Evolutionary conservation across 352 stramenopile species (phyloP).

Genomic region (Phytophthora fragariaefolia): DNA sequence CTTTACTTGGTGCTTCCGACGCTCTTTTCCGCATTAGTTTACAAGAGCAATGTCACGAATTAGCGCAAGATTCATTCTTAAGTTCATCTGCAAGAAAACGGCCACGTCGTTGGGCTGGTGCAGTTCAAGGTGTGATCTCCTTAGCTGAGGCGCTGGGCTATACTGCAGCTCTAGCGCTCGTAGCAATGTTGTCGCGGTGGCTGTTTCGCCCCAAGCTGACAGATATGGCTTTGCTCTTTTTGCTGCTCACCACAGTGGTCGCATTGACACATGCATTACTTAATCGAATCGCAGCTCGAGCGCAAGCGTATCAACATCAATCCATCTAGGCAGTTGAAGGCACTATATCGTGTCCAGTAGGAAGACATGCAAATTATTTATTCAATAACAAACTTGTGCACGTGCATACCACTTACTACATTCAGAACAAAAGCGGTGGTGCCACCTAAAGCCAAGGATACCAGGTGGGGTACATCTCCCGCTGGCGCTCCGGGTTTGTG

Average conservation of each 20-base stretch:
- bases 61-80: conserved; percentile 29
- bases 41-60: conserved; percentile 57
- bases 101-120: conserved; percentile 45
- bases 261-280: conserved; percentile 63
- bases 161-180: conserved; percentile 53
- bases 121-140: conserved; percentile 55
- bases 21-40: conserved; percentile 70
- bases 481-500: conserved; percentile 79
- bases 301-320: conserved; percentile 29
- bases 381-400: conserved; percentile 30
- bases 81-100: conserved; percentile 1
- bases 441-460: conserved; percentile 79
- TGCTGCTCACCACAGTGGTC: conserved; percentile 66
- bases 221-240: conserved; percentile 68
- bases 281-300: conserved; percentile 36
- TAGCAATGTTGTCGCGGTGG: conserved; percentile 62
- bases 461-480: conserved; percentile 90
- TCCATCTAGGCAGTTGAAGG: not conserved
- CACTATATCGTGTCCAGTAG: not conserved
- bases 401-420: conserved; percentile 24
- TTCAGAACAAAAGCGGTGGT: not conserved
- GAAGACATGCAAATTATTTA: conserved; percentile 35
- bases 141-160: conserved; percentile 67
- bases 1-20: conserved; percentile 62
- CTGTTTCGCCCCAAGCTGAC: conserved; percentile 58